Conservation (phyloP, 495 filamentous ascomycete species). For the Penicillium robsamsonii region DNA sequence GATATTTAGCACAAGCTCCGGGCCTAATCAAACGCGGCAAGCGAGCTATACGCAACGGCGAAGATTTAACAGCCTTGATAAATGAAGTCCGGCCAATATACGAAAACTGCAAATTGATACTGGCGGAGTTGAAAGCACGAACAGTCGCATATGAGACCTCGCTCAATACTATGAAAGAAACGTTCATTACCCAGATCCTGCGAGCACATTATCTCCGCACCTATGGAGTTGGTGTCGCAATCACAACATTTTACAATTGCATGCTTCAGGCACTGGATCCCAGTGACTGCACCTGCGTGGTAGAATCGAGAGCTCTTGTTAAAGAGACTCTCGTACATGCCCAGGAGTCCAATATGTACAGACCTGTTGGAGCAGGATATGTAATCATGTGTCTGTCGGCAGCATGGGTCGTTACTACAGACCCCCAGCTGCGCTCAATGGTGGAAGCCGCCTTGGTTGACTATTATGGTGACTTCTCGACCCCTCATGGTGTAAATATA, state of each 20-base stretch:
- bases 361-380: slow-evolving; percentile 38
- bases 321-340: slow-evolving; percentile 33
- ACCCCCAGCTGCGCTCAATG: slow-evolving; percentile 15
- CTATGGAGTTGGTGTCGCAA: slow-evolving; percentile 33
- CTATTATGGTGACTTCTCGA: slow-evolving; percentile 31
- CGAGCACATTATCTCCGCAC: slow-evolving; percentile 35
- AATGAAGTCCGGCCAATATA: slow-evolving; percentile 31
- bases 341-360: slow-evolving; percentile 22
- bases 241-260: slow-evolving; percentile 36
- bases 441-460: slow-evolving; percentile 23
- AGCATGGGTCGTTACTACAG: slow-evolving; percentile 30
- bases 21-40: slow-evolving; percentile 27
- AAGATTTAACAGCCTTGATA: slow-evolving; percentile 13
- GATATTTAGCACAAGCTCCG: slow-evolving; percentile 28
- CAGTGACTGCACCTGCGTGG: background rate
- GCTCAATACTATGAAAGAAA: background rate
- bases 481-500: background rate
- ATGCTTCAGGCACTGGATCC: slow-evolving; percentile 26
- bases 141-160: slow-evolving; percentile 11
- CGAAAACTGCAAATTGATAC: slow-evolving; percentile 22
- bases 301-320: slow-evolving; percentile 28
- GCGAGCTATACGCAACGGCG: slow-evolving; percentile 7
- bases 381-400: slow-evolving; percentile 27
- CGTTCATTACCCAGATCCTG: slow-evolving; percentile 11
- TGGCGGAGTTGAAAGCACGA: slow-evolving; percentile 18